Percentiles rank a stretch among this genome's conserved stretches.
Conservation (phyloP, 2,329 filamentous ascomycete species). For the Monilinia polystroma region DNA sequence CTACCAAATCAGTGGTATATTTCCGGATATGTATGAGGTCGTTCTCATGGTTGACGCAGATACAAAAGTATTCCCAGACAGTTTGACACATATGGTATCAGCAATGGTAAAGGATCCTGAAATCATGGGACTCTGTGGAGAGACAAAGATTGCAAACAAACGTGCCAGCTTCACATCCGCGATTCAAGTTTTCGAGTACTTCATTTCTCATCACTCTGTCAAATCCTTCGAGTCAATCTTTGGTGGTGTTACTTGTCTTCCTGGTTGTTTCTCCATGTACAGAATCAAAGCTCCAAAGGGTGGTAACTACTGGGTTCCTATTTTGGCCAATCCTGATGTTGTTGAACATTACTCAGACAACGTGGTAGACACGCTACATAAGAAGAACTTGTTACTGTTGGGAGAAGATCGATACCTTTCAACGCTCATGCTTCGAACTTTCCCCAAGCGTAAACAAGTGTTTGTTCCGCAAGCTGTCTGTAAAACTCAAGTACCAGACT, state of each 20-base stretch:
- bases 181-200: constrained; percentile 99
- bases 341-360: constrained; percentile 99
- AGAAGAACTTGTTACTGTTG: constrained; percentile 89
- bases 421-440: constrained; percentile 96
- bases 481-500: constrained; percentile 94
- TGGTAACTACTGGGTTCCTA: constrained; percentile 98
- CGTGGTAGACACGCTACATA: constrained; percentile 95
- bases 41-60: constrained; percentile 99
- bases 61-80: constrained; percentile 98
- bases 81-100: constrained; percentile 96
- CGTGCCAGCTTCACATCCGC: constrained; percentile 90
- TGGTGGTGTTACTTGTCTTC: constrained; percentile 96
- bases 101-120: constrained; percentile 99
- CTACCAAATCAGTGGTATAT: constrained; percentile 98
- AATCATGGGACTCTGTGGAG: constrained; percentile 97
- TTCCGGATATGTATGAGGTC: constrained; percentile 95
- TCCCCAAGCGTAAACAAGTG: constrained; percentile 98
- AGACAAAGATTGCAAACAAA: constrained; percentile 99
- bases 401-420: constrained; percentile 95
- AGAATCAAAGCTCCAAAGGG: constrained; percentile 99
- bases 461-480: constrained; percentile 98
- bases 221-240: constrained; percentile 99
- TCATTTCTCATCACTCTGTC: constrained; percentile 94
- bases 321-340: constrained; percentile 95
- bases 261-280: constrained; percentile 99